Conservation (phyloP, 352 stramenopile genomes). For the Phytophthora pistaciae region DNA sequence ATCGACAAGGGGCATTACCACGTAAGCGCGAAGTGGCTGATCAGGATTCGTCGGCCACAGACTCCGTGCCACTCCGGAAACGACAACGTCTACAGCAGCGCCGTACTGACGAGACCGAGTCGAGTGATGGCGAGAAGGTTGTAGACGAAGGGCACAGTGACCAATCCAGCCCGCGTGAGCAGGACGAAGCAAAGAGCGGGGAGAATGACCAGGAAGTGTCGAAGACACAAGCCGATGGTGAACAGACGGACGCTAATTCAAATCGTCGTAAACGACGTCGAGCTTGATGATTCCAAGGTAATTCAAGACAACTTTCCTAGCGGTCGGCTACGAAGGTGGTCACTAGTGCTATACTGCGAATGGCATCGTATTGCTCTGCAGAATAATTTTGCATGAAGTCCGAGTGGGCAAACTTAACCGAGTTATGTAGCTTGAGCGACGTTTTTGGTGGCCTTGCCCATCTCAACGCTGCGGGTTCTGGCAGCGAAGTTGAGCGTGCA, state of each 20-base stretch:
- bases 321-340: neutral
- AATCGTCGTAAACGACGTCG: slow-evolving; percentile 38
- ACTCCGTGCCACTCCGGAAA: slow-evolving; percentile 18
- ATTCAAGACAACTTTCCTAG: neutral
- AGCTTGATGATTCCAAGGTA: slow-evolving; percentile 5
- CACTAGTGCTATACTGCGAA: slow-evolving; percentile 8
- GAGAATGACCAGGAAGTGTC: slow-evolving; percentile 13
- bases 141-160: neutral
- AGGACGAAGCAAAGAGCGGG: slow-evolving; percentile 21
- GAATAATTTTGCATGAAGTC: slow-evolving; percentile 16
- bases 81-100: slow-evolving; percentile 14
- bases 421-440: slow-evolving; percentile 48
- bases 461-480: slow-evolving; percentile 87
- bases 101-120: slow-evolving; percentile 9
- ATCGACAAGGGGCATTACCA: slow-evolving; percentile 18
- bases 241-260: slow-evolving; percentile 45
- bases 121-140: slow-evolving; percentile 6
- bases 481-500: slow-evolving; percentile 95
- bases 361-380: slow-evolving; percentile 26
- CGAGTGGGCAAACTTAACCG: neutral
- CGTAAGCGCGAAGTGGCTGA: slow-evolving; percentile 22
- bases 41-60: neutral
- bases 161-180: slow-evolving; percentile 7
- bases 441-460: slow-evolving; percentile 92
- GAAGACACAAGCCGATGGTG: slow-evolving; percentile 3